Base-by-base conservation (phyloP, 495 filamentous ascomycete species). In the Letharia columbiana region DNA sequence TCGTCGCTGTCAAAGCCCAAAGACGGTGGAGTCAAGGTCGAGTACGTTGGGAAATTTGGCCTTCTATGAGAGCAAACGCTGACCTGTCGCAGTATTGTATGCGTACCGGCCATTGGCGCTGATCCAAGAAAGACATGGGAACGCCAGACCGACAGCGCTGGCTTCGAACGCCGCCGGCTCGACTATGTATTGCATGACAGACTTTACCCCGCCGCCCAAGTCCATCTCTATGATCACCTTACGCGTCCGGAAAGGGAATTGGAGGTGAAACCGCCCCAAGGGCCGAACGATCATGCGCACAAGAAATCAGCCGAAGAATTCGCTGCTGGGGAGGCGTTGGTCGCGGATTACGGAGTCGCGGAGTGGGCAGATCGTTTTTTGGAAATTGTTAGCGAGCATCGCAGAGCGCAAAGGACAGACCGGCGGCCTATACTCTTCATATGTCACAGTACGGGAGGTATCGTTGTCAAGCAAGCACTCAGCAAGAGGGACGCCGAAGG, bases 371-470 rank as follows among this genome's bases (percentile, higher is more conserved):
- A 66, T 18, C 68, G 68, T 18, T 66, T 69, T 49, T 37, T 67
- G 47, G 31, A 33, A 5, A 54, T 62, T 9, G 39, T 68, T 12
- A n/a, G 35, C 33, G 40, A 60, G 31, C 62, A 65, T 23, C 47
- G 67, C 17, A 56, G 56, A 35, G 40, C 50, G n/a, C 57, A 61
- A 39, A 47, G 50, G 71, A 73, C 68, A 28, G 61, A 65, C 20
- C 70, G 71, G 28, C 75, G 85, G 1, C 86, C 84, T 2, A 71
- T 89, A 1, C 83, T 88, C 68, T 86, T 88, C 69, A 77, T 89
- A 31, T 87, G 80, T 41, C 86, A 88, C 60, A 87, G 86, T 67
- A 85, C 87, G 10, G 85, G 86, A 9, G 86, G 86, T 4, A 73
- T 87, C n/a, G 61, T 68, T 0, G 52, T 71, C 33, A 67, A 80